These are phyloP conservation scores for Cytospora leucostoma DNA, from an alignment of 2,329 filamentous ascomycete genomes.

Conservation along the genomic window DNA sequence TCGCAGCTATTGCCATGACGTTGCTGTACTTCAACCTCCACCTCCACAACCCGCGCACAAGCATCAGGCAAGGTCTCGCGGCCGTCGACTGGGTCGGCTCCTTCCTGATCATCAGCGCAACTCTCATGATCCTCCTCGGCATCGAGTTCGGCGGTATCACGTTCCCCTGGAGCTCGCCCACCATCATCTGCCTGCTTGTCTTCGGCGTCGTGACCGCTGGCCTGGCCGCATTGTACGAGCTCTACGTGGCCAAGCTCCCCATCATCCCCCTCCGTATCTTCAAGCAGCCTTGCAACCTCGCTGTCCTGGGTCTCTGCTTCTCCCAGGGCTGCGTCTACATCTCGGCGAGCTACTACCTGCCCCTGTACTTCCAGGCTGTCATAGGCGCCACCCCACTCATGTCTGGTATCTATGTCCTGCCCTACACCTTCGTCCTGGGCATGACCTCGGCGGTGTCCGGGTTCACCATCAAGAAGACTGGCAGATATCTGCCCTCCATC, in stretches of 20 bases:
- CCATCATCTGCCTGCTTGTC: conserved; percentile 63
- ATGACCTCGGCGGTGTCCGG: conserved; percentile 46
- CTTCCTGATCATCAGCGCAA: conserved; percentile 62
- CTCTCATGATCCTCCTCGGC: conserved; percentile 69
- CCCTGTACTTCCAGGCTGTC: conserved; percentile 72
- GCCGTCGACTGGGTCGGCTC: conserved; percentile 64
- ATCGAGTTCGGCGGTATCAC: conserved; percentile 68
- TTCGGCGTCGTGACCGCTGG: conserved; percentile 54
- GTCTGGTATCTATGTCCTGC: conserved; percentile 64
- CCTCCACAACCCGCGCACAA: conserved; percentile 66
- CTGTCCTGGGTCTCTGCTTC: conserved; percentile 51
- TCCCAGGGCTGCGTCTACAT: conserved; percentile 62
- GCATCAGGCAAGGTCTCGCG: conserved; percentile 61
- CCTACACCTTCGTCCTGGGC: conserved; percentile 56
- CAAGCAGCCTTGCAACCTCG: conserved; percentile 54
- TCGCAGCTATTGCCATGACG: conserved; percentile 56
- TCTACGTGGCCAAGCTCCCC: conserved; percentile 63
- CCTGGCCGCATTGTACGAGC: conserved; percentile 63
- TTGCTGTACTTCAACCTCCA: conserved; percentile 64
- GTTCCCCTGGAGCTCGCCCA: conserved; percentile 62
- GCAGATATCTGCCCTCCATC: conserved; percentile 59
- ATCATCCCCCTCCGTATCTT: conserved; percentile 70
- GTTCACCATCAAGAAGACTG: conserved; percentile 52
- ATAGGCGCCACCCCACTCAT: conserved; percentile 60
- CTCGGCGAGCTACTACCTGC: conserved; percentile 68